Evolutionary conservation across 495 filamentous ascomycete species (phyloP).

Genomic region (Penicillium verhagenii): DNA sequence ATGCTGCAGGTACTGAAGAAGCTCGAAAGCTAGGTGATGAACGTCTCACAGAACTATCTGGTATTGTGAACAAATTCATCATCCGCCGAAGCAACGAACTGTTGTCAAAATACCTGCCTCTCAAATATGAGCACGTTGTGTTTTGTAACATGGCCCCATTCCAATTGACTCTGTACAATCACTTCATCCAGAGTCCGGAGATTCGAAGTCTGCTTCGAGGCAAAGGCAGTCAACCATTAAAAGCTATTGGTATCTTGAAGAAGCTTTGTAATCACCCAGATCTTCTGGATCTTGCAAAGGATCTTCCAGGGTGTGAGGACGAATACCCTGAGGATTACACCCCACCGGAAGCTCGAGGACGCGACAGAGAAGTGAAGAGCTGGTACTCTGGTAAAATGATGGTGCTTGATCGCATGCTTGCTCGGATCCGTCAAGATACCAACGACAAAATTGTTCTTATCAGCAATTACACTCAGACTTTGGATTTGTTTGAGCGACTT

Average conservation of each 20-base stretch:
- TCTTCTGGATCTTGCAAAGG: conserved; percentile 76
- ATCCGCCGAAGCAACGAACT: conserved; percentile 98
- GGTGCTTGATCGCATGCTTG: conserved; percentile 97
- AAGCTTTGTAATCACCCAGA: conserved; percentile 99
- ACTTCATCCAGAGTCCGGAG: conserved; percentile 94
- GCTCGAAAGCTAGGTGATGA: conserved; percentile 84
- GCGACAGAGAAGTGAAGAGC: conserved; percentile 87
- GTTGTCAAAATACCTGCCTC: conserved; percentile 92
- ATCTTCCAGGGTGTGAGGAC: conserved; percentile 84
- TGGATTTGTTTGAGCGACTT: conserved; percentile 91
- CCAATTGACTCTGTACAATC: conserved; percentile 89
- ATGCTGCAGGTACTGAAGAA: conserved; percentile 82
- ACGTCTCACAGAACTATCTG: conserved; percentile 74
- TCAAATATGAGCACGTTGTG: conserved; percentile 99
- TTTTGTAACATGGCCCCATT: conserved; percentile 96
- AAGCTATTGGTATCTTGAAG: conserved; percentile 94
- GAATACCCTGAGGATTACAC: conserved; percentile 86
- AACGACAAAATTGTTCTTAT: conserved; percentile 99
- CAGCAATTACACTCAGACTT: conserved; percentile 95
- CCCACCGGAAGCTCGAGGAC: conserved; percentile 79
- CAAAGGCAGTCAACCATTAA: conserved; percentile 94
- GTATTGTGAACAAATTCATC: conserved; percentile 95
- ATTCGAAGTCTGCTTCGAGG: conserved; percentile 90
- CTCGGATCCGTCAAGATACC: conserved; percentile 91
- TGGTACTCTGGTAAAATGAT: conserved; percentile 99